Percentiles rank a stretch among this genome's conserved stretches.
Conservation (phyloP, 306 rosid genomes). For the Quercus glauca region DNA sequence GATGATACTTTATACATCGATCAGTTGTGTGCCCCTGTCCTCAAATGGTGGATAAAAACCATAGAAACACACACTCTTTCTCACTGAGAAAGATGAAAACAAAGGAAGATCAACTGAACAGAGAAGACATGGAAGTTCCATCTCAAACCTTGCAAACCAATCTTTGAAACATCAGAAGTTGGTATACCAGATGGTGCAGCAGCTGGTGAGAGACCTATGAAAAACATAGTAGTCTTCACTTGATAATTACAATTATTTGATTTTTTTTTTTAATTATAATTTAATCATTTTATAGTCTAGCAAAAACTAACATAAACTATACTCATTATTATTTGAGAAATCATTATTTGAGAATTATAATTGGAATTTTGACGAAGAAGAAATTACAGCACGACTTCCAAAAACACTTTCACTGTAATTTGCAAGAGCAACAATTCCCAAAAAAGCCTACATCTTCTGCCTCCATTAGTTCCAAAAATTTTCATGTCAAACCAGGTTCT, state of each 20-base stretch:
- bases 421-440: no score
- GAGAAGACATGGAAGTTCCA: constrained; percentile 43
- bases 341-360: no score
- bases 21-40: not conserved
- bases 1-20: not conserved
- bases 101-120: constrained; percentile 32
- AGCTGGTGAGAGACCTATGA: not conserved
- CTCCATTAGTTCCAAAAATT: no score
- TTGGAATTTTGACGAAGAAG: no score
- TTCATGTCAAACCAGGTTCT: no score
- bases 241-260: not conserved
- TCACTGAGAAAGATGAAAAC: constrained; percentile 26
- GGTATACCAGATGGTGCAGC: constrained; percentile 9
- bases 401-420: no score
- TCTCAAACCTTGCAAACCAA: constrained; percentile 28
- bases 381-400: no score
- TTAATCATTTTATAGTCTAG: no score
- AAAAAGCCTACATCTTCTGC: no score
- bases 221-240: not conserved
- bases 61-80: not conserved
- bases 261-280: no score
- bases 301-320: no score
- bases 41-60: not conserved
- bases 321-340: no score
- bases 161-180: constrained; percentile 36